Evolutionary conservation across 805 yeast species (phyloP).

Genomic region (Nakazawaea wyomingensis): DNA sequence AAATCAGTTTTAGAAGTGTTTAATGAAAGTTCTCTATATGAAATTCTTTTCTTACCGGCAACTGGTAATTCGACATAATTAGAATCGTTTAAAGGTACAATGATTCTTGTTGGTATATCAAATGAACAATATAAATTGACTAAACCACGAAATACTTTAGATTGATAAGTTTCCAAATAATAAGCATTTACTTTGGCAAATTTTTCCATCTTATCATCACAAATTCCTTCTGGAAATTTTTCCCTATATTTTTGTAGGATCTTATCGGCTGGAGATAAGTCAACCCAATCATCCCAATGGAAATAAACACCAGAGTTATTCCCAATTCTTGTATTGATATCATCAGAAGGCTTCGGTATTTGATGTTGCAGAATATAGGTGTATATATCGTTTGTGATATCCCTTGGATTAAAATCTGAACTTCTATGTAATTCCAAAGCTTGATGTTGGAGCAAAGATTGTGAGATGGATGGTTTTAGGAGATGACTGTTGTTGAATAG

Average conservation of each 20-base stretch:
- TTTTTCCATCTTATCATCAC: background rate
- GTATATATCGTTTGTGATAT: background rate
- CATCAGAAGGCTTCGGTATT: too few species aligned
- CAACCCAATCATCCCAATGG: conserved; percentile 11
- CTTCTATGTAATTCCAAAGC: too few species aligned
- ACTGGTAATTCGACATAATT: conserved; percentile 5
- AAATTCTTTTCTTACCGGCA: conserved; percentile 2
- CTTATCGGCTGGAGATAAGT: background rate
- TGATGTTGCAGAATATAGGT: background rate
- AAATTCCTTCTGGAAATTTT: background rate
- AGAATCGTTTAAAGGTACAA: conserved; percentile 1
- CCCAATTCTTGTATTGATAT: too few species aligned
- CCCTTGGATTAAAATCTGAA: too few species aligned
- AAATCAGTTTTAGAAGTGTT: conserved; percentile 1
- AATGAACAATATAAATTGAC: background rate
- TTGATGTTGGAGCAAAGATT: too few species aligned
- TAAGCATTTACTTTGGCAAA: conserved; percentile 6
- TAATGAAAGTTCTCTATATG: background rate
- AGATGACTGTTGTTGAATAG: too few species aligned
- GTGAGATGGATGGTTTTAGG: too few species aligned
- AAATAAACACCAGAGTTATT: background rate
- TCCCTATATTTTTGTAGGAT: background rate
- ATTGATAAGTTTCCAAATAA: conserved; percentile 1
- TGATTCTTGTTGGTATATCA: background rate
- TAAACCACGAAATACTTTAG: conserved; percentile 5